These are phyloP conservation scores for Tylopilus sp. DNA, from an alignment of 768 basidiomycete species.

Conservation along the genomic window DNA sequence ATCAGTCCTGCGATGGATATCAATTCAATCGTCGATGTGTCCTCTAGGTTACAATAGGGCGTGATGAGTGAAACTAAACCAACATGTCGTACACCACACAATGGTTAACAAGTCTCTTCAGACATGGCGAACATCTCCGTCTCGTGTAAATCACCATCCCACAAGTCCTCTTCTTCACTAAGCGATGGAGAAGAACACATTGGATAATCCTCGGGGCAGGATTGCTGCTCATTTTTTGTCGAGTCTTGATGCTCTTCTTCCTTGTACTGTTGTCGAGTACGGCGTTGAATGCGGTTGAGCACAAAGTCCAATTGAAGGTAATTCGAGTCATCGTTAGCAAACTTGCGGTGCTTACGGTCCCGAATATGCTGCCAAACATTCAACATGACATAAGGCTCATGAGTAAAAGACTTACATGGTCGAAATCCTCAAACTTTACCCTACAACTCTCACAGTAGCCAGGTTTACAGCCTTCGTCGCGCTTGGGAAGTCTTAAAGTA, in stretches of 20 bases:
- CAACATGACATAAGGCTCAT: not conserved
- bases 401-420: conserved; percentile 45
- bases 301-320: conserved; percentile 77
- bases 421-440: conserved; percentile 84
- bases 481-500: conserved; percentile 67
- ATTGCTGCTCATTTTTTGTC: conserved; percentile 6
- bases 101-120: conserved; percentile 11
- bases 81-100: conserved; percentile 19
- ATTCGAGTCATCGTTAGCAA: conserved; percentile 73
- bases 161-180: conserved; percentile 19
- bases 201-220: conserved; percentile 19
- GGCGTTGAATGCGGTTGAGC: conserved; percentile 58
- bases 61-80: conserved; percentile 18
- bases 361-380: conserved; percentile 57
- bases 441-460: conserved; percentile 99
- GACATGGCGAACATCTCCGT: conserved; percentile 19
- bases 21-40: too few species aligned
- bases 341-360: conserved; percentile 74
- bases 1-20: too few species aligned
- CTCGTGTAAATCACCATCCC: conserved; percentile 20
- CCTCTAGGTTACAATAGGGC: conserved; percentile 24
- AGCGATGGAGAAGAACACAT: conserved; percentile 21
- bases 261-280: conserved; percentile 27
- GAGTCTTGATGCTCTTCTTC: conserved; percentile 25
- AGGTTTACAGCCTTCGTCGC: conserved; percentile 85